These are phyloP conservation scores for Cryptococcus sp. DNA, from an alignment of 1,284 basidiomycete species.

Conservation along the genomic window DNA sequence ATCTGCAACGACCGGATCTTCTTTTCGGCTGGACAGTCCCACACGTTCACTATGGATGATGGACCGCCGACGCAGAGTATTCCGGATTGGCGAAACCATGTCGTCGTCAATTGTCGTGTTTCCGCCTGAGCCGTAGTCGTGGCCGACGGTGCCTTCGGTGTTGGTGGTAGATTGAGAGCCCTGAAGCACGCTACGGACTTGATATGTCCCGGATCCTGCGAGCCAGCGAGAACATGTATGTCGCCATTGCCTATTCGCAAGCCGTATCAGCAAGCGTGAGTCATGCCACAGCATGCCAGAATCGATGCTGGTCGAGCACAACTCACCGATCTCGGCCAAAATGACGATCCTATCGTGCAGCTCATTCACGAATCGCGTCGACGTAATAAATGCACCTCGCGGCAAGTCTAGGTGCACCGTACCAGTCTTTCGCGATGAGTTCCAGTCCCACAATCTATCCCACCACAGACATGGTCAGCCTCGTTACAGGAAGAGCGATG, in stretches of 20 bases:
- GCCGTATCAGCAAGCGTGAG: background rate
- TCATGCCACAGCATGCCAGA: background rate
- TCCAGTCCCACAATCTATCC: slow-evolving; percentile 42
- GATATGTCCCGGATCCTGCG: slow-evolving; percentile 23
- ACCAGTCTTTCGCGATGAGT: slow-evolving; percentile 29
- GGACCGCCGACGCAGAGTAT: slow-evolving; percentile 33
- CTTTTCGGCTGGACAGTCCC: slow-evolving; percentile 43
- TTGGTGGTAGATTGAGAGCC: slow-evolving; percentile 24
- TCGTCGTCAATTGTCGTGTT: slow-evolving; percentile 21
- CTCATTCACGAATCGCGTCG: slow-evolving; percentile 41
- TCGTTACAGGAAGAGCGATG: too few relatives aligned
- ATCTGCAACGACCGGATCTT: slow-evolving; percentile 25
- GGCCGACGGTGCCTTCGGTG: background rate
- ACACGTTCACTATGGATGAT: slow-evolving; percentile 31
- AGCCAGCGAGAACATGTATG: slow-evolving; percentile 35
- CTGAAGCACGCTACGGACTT: slow-evolving; percentile 35
- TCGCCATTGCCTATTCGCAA: slow-evolving; percentile 30
- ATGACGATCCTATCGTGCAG: slow-evolving; percentile 36
- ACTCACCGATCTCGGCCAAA: slow-evolving; percentile 39
- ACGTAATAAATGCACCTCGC: slow-evolving; percentile 18
- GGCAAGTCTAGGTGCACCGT: slow-evolving; percentile 25
- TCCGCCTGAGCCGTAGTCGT: background rate
- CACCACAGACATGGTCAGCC: slow-evolving; percentile 1
- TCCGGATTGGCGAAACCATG: slow-evolving; percentile 40
- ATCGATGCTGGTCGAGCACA: background rate